A percentile compares a stretch with the other conserved stretches of the same genome.
phyloP scores from a whole-genome alignment of 1,284 basidiomycete genomes.

The Leccinum pachyderme region DNA sequence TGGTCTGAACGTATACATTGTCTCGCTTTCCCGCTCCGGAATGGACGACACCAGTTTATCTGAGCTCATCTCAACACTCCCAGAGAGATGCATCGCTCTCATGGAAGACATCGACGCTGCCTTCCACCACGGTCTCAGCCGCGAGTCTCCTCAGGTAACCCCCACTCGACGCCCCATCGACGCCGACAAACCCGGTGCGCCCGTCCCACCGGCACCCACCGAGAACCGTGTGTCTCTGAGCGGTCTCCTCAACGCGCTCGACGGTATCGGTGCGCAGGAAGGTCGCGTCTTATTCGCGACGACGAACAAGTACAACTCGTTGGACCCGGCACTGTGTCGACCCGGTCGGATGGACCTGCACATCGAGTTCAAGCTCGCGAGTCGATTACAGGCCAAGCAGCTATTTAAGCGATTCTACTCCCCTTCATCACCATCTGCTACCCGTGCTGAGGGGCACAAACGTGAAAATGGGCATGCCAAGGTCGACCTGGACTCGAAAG shows the following conservation, averaged over 20 bases:
- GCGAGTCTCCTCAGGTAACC: slow-evolving; percentile 23
- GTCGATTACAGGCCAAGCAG: slow-evolving; percentile 60
- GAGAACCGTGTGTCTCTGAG: slow-evolving; percentile 53
- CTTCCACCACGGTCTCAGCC: slow-evolving; percentile 57
- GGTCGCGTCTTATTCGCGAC: slow-evolving; percentile 76
- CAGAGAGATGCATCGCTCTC: slow-evolving; percentile 67
- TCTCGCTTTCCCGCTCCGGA: slow-evolving; percentile 69
- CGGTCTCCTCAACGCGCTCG: slow-evolving; percentile 71
- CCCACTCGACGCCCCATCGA: not conserved
- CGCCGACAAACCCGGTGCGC: not conserved
- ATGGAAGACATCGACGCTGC: slow-evolving; percentile 83
- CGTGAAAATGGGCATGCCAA: not conserved
- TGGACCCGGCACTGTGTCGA: slow-evolving; percentile 73
- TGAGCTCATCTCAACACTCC: slow-evolving; percentile 62
- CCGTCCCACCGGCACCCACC: slow-evolving; percentile 15
- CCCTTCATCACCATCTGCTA: slow-evolving; percentile 28
- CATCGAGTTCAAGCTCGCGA: slow-evolving; percentile 69
- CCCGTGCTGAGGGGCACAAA: not conserved
- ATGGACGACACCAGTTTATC: slow-evolving; percentile 66
- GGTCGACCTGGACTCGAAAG: not conserved
- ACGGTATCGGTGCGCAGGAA: slow-evolving; percentile 74
- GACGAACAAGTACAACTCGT: slow-evolving; percentile 64
- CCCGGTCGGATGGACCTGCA: slow-evolving; percentile 81
- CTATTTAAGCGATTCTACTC: slow-evolving; percentile 68
- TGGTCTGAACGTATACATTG: slow-evolving; percentile 68